phyloP scores from a whole-genome alignment of 495 filamentous ascomycete genomes.

The Beverwykella pulmonaria region DNA sequence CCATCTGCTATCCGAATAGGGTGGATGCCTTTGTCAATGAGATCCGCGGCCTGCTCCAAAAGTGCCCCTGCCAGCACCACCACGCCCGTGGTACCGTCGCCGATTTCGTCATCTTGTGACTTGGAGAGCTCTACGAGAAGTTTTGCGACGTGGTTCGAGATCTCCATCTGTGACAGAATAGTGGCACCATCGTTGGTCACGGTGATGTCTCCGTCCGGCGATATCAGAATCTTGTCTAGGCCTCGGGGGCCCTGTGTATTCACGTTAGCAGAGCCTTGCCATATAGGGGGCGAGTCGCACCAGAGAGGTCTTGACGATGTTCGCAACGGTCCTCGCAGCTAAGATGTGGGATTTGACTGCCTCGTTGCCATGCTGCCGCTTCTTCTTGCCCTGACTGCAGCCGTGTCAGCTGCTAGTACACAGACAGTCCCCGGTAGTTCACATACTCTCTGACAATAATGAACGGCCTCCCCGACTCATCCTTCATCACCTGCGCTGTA shows the following conservation, averaged over 20 bases:
- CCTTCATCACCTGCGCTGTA: constrained; percentile 74
- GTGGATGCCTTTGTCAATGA: constrained; percentile 99
- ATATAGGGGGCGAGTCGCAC: constrained; percentile 19
- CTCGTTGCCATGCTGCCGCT: constrained; percentile 92
- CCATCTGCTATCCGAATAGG: constrained; percentile 98
- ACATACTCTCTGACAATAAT: constrained; percentile 98
- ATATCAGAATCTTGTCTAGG: constrained; percentile 99
- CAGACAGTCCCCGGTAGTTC: neutral
- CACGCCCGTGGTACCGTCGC: constrained; percentile 96
- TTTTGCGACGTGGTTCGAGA: constrained; percentile 97
- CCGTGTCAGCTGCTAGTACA: constrained; percentile 1
- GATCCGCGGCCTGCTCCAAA: constrained; percentile 93
- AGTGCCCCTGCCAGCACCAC: constrained; percentile 95
- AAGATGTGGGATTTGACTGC: constrained; percentile 98
- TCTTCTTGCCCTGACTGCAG: constrained; percentile 92
- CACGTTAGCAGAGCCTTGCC: constrained; percentile 36
- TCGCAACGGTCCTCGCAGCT: constrained; percentile 91
- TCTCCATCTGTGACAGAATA: constrained; percentile 94
- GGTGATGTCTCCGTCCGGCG: constrained; percentile 97
- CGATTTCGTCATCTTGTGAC: constrained; percentile 98
- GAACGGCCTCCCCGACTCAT: constrained; percentile 96
- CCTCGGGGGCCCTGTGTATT: constrained; percentile 76
- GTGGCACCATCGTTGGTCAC: constrained; percentile 99
- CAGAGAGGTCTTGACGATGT: constrained; percentile 95
- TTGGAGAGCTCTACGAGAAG: constrained; percentile 97